These are phyloP conservation scores for Tuber umbilicatum DNA, from an alignment of 495 filamentous ascomycete genomes.

Conservation along the genomic window DNA sequence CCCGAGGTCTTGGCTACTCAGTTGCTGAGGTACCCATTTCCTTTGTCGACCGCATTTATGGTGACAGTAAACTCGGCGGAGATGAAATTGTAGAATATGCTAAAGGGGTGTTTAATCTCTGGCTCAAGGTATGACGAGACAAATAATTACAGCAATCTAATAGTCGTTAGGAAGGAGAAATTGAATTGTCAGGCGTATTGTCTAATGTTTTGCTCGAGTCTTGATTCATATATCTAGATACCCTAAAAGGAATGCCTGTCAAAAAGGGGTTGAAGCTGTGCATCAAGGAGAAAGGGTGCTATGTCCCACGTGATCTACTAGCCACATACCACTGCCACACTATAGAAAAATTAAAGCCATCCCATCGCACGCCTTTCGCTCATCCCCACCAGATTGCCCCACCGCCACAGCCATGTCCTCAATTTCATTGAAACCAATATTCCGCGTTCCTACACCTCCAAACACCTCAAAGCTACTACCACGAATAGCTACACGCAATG, in stretches of 20 bases:
- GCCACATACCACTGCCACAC: background rate
- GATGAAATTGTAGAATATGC: constrained; percentile 94
- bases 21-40: constrained; percentile 91
- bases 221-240: background rate
- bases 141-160: background rate
- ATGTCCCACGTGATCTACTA: background rate
- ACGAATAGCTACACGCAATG: constrained; percentile 44
- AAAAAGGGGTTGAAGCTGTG: constrained; percentile 1
- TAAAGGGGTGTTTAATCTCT: constrained; percentile 83
- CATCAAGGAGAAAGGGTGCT: background rate
- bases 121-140: constrained; percentile 65
- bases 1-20: constrained; percentile 83
- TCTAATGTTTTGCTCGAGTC: background rate
- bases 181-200: background rate
- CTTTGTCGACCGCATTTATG: constrained; percentile 92
- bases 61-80: constrained; percentile 89
- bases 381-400: constrained; percentile 6
- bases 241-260: background rate
- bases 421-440: constrained; percentile 38
- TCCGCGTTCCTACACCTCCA: constrained; percentile 45
- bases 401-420: constrained; percentile 17
- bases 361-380: background rate
- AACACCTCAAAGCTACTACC: constrained; percentile 21
- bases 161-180: background rate
- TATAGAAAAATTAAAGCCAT: constrained; percentile 25